Conservation (phyloP, 1,139 yeast genomes). For the Eremothecium gossypii region DNA sequence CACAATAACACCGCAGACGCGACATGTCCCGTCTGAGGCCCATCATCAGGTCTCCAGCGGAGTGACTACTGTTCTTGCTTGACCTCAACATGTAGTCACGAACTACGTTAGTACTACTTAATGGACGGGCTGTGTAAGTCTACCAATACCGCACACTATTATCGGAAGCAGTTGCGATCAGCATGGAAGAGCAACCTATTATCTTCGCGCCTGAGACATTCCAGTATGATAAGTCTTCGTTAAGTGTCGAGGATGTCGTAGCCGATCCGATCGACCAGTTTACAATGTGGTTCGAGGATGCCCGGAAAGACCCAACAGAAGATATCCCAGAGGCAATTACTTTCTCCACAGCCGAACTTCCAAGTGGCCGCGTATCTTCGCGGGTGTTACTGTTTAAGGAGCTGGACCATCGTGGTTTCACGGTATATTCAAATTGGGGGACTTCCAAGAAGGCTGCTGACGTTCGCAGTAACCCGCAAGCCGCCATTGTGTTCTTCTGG, state of each 20-base stretch:
- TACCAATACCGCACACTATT: background rate
- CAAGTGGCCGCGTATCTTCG: conserved; percentile 80
- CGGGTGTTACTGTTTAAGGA: conserved; percentile 83
- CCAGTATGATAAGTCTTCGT: conserved; percentile 66
- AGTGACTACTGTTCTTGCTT: no score
- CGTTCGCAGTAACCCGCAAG: conserved; percentile 61
- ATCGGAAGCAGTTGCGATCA: background rate
- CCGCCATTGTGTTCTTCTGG: conserved; percentile 90
- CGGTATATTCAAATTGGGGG: conserved; percentile 89
- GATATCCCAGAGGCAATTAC: conserved; percentile 71
- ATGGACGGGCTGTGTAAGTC: no score
- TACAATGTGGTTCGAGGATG: conserved; percentile 77
- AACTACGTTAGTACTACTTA: no score
- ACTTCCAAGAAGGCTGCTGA: conserved; percentile 74
- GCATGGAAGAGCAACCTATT: background rate
- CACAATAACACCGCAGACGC: no score
- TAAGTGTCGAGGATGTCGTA: conserved; percentile 46
- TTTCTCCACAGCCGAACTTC: conserved; percentile 77
- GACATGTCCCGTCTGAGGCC: no score
- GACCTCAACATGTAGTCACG: no score
- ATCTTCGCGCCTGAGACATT: conserved; percentile 75
- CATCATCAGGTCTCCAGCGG: no score
- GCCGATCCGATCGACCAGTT: conserved; percentile 68
- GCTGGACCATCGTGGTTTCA: conserved; percentile 73
- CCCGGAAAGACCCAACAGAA: conserved; percentile 44